Evolutionary conservation across 192 early-diverging fungal species (phyloP).

Genomic region (Backusella liffmaniae): DNA sequence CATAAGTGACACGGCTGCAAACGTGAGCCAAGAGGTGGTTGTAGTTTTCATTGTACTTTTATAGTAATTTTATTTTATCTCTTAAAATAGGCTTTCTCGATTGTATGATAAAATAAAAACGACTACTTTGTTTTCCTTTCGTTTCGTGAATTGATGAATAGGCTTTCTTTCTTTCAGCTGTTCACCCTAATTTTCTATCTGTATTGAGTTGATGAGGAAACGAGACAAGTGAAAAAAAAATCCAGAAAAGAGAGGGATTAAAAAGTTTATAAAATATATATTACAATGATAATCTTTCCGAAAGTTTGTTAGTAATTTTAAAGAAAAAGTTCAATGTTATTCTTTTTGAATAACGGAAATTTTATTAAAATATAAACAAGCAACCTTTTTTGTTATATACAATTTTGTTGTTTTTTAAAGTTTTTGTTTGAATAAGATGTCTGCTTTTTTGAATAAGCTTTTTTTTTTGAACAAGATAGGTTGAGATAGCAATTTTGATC

Average conservation of each 20-base stretch:
- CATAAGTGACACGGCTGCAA: not conserved
- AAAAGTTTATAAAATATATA: not conserved
- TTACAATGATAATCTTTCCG: not conserved
- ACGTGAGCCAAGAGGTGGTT: constrained; percentile 16
- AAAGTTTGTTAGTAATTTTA: not conserved
- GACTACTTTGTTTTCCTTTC: not conserved
- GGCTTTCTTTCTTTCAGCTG: no score
- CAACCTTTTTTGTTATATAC: constrained; percentile 7
- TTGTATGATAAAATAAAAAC: not conserved
- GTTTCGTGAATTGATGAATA: no score
- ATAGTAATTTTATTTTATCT: not conserved
- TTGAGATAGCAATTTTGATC: not conserved
- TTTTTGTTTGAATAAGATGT: not conserved
- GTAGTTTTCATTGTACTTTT: constrained; percentile 6
- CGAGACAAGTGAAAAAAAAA: not conserved
- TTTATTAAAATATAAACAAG: constrained; percentile 5
- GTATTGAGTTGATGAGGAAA: not conserved
- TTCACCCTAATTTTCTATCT: not conserved
- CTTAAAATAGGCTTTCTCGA: no score
- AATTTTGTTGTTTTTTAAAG: not conserved
- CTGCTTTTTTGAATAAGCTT: not conserved
- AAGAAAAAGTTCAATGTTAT: not conserved
- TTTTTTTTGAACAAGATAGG: not conserved
- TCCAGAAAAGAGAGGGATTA: not conserved
- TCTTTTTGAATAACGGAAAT: not conserved